These are phyloP conservation scores for Larix sibirica DNA, from an alignment of 83 land plant species.

Conservation along the genomic window DNA sequence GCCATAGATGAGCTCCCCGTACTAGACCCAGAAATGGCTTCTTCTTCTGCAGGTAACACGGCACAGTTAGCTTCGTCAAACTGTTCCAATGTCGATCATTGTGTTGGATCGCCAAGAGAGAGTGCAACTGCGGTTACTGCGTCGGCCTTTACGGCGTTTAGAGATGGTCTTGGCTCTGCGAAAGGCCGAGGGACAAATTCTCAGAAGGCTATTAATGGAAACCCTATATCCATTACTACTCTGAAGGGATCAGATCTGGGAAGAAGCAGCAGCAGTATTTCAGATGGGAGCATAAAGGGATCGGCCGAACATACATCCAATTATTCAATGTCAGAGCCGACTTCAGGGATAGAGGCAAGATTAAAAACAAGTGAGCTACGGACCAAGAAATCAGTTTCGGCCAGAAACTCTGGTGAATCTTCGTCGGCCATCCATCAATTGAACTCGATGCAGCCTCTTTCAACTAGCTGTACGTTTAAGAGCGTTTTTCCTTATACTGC, in stretches of 20 bases:
- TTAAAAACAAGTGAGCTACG: too few relatives aligned
- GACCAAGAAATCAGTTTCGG: background rate
- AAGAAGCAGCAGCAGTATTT: constrained; percentile 11
- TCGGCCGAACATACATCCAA: background rate
- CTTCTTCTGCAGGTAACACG: background rate
- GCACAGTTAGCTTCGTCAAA: background rate
- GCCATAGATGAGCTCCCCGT: constrained; percentile 60
- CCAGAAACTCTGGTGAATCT: background rate
- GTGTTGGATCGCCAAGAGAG: too few relatives aligned
- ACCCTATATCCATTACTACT: too few relatives aligned
- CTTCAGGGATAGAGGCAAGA: background rate
- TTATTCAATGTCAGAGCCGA: background rate
- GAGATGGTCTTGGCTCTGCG: too few relatives aligned
- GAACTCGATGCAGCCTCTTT: background rate
- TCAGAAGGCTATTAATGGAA: too few relatives aligned
- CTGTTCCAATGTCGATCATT: too few relatives aligned
- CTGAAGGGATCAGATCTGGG: background rate
- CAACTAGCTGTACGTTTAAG: background rate
- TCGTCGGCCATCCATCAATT: background rate
- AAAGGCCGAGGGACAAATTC: too few relatives aligned
- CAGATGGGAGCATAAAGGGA: constrained; percentile 19
- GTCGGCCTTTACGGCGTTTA: too few relatives aligned
- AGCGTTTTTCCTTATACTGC: background rate
- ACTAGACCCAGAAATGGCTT: background rate
- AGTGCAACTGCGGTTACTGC: background rate